These are phyloP conservation scores for Coemansia sp. DNA, from an alignment of 192 early-diverging fungal species.

Conservation along the genomic window DNA sequence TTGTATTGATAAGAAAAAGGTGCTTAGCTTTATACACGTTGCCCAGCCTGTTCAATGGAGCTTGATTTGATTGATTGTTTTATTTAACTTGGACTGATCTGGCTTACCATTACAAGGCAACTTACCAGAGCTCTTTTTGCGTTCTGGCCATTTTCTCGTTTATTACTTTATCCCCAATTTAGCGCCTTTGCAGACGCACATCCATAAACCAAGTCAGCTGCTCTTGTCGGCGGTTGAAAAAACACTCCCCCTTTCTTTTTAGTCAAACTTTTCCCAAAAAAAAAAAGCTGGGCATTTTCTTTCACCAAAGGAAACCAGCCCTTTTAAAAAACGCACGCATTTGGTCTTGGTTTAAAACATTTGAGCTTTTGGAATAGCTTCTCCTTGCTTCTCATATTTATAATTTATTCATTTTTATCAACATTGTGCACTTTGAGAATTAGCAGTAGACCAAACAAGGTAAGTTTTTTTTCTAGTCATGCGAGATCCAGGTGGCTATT, in stretches of 20 bases:
- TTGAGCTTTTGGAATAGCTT: no score
- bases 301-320: not conserved
- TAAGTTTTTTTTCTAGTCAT: slow-evolving; percentile 4
- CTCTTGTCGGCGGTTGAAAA: not conserved
- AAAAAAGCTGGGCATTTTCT: slow-evolving; percentile 1
- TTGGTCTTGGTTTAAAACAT: no score
- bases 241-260: not conserved
- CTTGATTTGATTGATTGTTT: not conserved
- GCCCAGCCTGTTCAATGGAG: no score
- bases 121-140: not conserved
- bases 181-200: slow-evolving; percentile 1
- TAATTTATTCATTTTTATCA: slow-evolving; percentile 2
- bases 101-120: slow-evolving; percentile 1
- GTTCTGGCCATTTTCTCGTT: no score
- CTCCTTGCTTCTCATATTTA: not conserved
- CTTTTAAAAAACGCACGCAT: no score
- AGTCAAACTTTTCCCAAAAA: not conserved
- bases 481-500: slow-evolving; percentile 3
- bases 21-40: no score
- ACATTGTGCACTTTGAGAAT: slow-evolving; percentile 5
- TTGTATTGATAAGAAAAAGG: not conserved
- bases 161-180: not conserved
- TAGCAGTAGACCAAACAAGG: slow-evolving; percentile 4
- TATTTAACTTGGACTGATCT: slow-evolving; percentile 2
- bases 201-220: slow-evolving; percentile 2